These are phyloP conservation scores for Aspergillus novofumigatus DNA, from an alignment of 2,329 filamentous ascomycete species.

Conservation along the genomic window DNA sequence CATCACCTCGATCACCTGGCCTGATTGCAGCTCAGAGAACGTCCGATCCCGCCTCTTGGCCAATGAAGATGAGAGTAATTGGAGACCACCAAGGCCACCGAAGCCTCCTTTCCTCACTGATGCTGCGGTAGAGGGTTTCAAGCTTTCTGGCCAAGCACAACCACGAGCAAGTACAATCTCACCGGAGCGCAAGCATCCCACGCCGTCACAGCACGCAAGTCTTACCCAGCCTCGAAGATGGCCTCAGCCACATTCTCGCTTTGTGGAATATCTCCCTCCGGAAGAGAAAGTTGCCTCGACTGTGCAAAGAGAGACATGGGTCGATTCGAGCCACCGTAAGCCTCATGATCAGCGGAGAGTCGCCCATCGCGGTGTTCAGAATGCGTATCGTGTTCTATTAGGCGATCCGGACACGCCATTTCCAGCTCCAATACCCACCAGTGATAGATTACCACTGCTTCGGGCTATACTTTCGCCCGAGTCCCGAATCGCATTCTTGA, in stretches of 20 bases:
- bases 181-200: neutral
- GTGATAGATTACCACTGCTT: slow-evolving; percentile 11
- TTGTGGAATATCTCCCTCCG: neutral
- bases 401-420: slow-evolving; percentile 11
- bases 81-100: slow-evolving; percentile 9
- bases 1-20: neutral
- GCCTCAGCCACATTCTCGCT: neutral
- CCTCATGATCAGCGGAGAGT: slow-evolving; percentile 2
- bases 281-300: neutral
- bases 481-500: neutral
- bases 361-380: neutral
- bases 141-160: neutral
- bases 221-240: neutral
- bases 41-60: neutral
- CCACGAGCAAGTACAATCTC: neutral
- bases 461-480: slow-evolving; percentile 1
- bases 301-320: neutral
- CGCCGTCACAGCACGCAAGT: neutral
- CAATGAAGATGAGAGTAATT: neutral
- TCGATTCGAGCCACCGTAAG: neutral
- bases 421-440: slow-evolving; percentile 11
- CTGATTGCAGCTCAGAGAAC: neutral
- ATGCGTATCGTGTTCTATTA: neutral
- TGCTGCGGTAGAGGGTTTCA: neutral
- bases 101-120: slow-evolving; percentile 12